A percentile compares a stretch with the other conserved stretches of the same genome.
Conservation (phyloP, 139 green algal genomes). For the Dunaliella sp. region DNA sequence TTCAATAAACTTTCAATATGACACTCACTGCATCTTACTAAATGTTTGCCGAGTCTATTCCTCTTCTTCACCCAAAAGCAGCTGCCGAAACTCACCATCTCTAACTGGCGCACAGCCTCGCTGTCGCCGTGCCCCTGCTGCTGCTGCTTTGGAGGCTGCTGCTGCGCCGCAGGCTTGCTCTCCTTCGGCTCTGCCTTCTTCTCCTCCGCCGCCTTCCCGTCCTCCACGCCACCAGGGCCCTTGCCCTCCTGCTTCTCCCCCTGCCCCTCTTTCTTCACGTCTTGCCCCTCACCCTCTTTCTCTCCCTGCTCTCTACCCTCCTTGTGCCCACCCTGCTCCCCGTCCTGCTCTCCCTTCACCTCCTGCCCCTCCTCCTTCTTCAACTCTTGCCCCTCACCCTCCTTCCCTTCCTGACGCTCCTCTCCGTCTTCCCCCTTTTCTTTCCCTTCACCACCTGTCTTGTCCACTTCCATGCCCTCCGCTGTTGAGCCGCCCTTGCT, state of each 20-base stretch:
- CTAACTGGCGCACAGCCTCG: conserved; percentile 13
- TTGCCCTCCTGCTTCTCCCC: background rate
- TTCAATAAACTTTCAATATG: no score
- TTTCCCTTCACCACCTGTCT: background rate
- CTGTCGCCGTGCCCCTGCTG: background rate
- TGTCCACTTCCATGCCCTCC: background rate
- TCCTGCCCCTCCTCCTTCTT: background rate
- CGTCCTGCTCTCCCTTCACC: background rate
- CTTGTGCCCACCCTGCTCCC: background rate
- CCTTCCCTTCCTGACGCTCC: conserved; percentile 4
- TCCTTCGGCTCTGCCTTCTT: conserved; percentile 20
- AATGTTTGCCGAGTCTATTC: no score
- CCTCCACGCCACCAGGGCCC: background rate
- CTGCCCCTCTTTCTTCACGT: background rate
- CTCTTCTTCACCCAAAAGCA: no score
- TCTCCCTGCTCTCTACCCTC: background rate
- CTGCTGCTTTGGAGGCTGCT: background rate
- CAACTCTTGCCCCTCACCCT: background rate
- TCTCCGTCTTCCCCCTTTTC: background rate
- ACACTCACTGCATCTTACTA: no score
- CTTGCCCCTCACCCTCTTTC: background rate
- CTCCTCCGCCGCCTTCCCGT: background rate
- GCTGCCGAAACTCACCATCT: no score
- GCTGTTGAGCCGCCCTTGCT: background rate
- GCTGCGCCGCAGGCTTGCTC: conserved; percentile 19